Base-by-base conservation (phyloP, 352 stramenopile genomes). In the Phytophthora sp. region DNA sequence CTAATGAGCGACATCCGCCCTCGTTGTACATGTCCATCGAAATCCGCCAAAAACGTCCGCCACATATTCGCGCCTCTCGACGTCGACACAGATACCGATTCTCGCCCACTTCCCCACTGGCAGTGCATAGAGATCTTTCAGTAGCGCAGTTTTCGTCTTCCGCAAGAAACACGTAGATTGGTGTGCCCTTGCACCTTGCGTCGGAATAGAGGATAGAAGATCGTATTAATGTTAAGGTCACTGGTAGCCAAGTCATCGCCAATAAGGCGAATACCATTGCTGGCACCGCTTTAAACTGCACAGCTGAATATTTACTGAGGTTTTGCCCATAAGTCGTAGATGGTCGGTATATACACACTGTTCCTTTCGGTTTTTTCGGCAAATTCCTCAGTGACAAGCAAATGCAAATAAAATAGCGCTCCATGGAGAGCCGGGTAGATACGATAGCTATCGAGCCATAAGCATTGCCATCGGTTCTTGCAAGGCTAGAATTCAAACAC, bases 141-240 rank as follows among this genome's bases (percentile, higher is more conserved):
- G 23, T 49, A 3, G 48, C 23, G 11, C 57, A 66, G 5, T 52
- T 39, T n/a, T 42, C 28, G 17, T 44, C 26, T 23, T 26, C 35
- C 5, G 2, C 9, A 2, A 58, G 18, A 3, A 26, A 10, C 20
- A 57, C 9, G 9, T 26, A 32, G 6, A 44, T 18, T 4, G 56
- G 56, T 1, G 56, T 65, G 9, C 45, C 56, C 6, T 35, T 7
- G 21, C 57, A 66, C 1, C 53, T 43, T 5, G 21, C 44, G 48
- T 57, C 30, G 3, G 49, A 51, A 41, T 66, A 66, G 6, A 43
- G 13, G 23, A 66, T 15, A 13, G 21, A 11, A 4, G 46, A 31
- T 18, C 46, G 12, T 48, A 59, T 66, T 5, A 44, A 8, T 10
- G 18, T 54, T 1, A 32, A 54, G 6, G 27, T 10, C 20, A 18